Percentiles rank a stretch among this genome's conserved stretches.
Conservation (phyloP, 1,139 yeast species). For the Scheffersomyces quercinus region DNA sequence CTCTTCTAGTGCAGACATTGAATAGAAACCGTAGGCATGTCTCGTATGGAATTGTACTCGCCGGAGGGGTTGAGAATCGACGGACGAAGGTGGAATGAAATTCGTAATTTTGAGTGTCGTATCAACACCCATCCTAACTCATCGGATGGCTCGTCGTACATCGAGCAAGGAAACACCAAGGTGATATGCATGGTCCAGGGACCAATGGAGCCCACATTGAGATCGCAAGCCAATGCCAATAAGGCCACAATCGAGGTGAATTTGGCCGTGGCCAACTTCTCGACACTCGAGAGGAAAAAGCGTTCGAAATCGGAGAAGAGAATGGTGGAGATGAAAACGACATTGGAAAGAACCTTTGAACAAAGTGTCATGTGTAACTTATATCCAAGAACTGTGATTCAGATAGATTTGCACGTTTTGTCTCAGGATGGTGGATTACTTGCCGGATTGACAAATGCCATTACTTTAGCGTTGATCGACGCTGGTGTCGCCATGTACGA, state of each 20-base stretch:
- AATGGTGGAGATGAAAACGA: conserved; percentile 71
- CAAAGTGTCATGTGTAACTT: conserved; percentile 74
- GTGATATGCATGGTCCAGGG: conserved; percentile 86
- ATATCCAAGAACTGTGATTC: conserved; percentile 82
- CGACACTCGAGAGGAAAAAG: conserved; percentile 75
- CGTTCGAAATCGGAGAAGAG: conserved; percentile 64
- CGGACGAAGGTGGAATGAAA: conserved; percentile 94
- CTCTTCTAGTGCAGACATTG: too few relatives aligned
- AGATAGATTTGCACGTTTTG: conserved; percentile 71
- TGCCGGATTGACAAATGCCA: conserved; percentile 81
- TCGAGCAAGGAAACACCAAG: conserved; percentile 91
- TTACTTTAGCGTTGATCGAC: conserved; percentile 85
- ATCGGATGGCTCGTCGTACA: conserved; percentile 89
- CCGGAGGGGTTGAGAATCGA: conserved; percentile 93
- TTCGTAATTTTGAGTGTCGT: conserved; percentile 76
- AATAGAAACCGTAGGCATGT: conserved; percentile 11
- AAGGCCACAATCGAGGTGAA: conserved; percentile 64
- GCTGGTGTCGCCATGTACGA: conserved; percentile 97
- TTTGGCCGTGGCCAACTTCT: conserved; percentile 76
- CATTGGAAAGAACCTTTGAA: conserved; percentile 76
- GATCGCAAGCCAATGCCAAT: conserved; percentile 47
- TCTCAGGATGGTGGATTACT: conserved; percentile 91
- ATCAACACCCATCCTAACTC: conserved; percentile 87
- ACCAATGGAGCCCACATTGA: conserved; percentile 75
- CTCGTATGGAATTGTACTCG: conserved; percentile 78